Base-by-base conservation (phyloP, 345 rosid genomes). In the Mangifera indica region DNA sequence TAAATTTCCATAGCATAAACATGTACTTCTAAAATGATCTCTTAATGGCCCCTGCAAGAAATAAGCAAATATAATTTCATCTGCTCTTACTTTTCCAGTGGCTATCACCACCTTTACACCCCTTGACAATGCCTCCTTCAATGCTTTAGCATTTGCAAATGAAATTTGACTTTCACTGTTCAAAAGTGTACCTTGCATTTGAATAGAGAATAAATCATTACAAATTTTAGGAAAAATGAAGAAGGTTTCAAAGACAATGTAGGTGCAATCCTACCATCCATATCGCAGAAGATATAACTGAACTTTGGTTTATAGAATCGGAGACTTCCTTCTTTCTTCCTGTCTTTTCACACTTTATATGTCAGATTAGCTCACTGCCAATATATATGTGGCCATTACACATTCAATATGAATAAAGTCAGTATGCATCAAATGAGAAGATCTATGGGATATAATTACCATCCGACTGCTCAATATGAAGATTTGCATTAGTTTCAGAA, bases 211-310 rank as follows among this genome's bases (percentile, higher is more conserved):
- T 45, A 54, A 63, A 59, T 55, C 26, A 32, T 62, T 81, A 15
- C 80, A 75, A 78, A 26, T 46, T 61, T 67, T 44, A 22, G 62
- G 37, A 10, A 58, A 59, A 75, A 29, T 48, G 26, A 61, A 65
- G 56, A 66, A 17, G 51, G 45, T 69, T 42, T 63, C 65, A 22
- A 75, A 63, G 53, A 58, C 46, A 77, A 49, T 46, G 57, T 70
- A 68, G 40, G 46, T 17, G 26, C 72, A 71, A 68, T 55, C 91
- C 77, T 78, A 95, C 99, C 99, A 88, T 95, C 98, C 97, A 92
- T 88, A 79, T 95, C 99, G 62, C 96, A 95, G 86, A 95, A 95
- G 88, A 95, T 86, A 76, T 92, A 92, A 67, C 88, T 89, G 89
- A 91, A 92, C 68, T 95, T 95, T 61, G 99, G 97, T 78, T 78